These are phyloP conservation scores for Candida montana DNA, from an alignment of 805 yeast species.

Conservation along the genomic window DNA sequence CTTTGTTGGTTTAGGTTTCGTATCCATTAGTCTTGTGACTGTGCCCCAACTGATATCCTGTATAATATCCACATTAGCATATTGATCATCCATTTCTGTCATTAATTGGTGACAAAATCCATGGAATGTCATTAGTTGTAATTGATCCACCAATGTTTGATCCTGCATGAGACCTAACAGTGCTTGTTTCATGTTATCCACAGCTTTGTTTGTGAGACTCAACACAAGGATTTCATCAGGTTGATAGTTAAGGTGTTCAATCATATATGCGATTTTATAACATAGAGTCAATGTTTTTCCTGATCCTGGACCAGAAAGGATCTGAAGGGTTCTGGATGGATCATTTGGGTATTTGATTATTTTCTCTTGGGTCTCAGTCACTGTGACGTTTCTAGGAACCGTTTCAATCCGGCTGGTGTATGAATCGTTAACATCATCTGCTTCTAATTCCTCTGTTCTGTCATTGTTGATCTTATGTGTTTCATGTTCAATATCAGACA, in stretches of 20 bases:
- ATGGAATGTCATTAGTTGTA: constrained; percentile 54
- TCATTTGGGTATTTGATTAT: constrained; percentile 39
- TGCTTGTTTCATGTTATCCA: constrained; percentile 37
- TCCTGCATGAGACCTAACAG: constrained; percentile 30
- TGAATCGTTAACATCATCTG: too few species aligned
- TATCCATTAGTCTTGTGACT: constrained; percentile 30
- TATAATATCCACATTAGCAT: constrained; percentile 33
- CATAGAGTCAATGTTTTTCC: constrained; percentile 64
- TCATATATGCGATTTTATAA: constrained; percentile 44
- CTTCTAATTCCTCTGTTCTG: too few species aligned
- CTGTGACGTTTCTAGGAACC: constrained; percentile 12
- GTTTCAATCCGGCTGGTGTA: too few species aligned
- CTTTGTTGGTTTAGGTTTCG: constrained; percentile 10
- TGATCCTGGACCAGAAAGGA: constrained; percentile 70
- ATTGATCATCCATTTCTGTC: constrained; percentile 27
- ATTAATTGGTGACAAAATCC: constrained; percentile 50
- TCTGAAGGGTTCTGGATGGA: constrained; percentile 38
- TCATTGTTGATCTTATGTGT: too few species aligned
- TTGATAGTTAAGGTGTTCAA: constrained; percentile 29
- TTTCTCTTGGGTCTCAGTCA: constrained; percentile 41
- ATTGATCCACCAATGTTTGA: constrained; percentile 29
- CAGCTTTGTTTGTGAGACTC: constrained; percentile 67
- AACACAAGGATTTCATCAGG: constrained; percentile 57
- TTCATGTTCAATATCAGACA: too few species aligned
- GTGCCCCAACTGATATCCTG: constrained; percentile 54